phyloP scores from a whole-genome alignment of 768 basidiomycete species.

The Amanita exitialis region DNA sequence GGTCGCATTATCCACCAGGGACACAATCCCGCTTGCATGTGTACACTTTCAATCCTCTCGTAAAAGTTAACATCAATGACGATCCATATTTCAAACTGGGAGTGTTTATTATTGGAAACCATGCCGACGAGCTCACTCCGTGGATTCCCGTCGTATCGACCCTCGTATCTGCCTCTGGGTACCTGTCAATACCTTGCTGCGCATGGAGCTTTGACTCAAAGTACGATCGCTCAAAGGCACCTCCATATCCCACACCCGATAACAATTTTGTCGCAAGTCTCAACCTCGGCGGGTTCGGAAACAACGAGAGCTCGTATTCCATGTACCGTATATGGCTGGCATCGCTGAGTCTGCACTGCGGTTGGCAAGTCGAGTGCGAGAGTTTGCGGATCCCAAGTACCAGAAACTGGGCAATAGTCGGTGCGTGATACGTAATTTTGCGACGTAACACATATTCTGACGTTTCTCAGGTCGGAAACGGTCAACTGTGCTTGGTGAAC shows the following conservation, averaged over 20 bases:
- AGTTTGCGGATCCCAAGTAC: slow-evolving; percentile 86
- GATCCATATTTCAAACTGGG: slow-evolving; percentile 26
- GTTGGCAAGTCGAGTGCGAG: slow-evolving; percentile 86
- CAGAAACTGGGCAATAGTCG: slow-evolving; percentile 85
- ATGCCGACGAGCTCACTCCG: slow-evolving; percentile 93
- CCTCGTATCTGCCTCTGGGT: slow-evolving; percentile 48
- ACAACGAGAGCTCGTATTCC: slow-evolving; percentile 61
- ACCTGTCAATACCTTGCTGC: slow-evolving; percentile 86
- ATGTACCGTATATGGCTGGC: slow-evolving; percentile 86
- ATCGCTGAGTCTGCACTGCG: slow-evolving; percentile 56
- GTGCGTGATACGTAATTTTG: too few species aligned
- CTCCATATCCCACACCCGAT: slow-evolving; percentile 13
- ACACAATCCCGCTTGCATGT: slow-evolving; percentile 59
- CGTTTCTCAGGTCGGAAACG: slow-evolving; percentile 13
- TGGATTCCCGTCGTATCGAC: slow-evolving; percentile 85
- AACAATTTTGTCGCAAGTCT: slow-evolving; percentile 24
- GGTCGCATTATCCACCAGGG: slow-evolving; percentile 59
- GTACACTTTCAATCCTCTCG: slow-evolving; percentile 56
- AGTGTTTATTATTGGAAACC: slow-evolving; percentile 85
- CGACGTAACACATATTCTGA: too few species aligned
- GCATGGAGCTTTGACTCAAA: slow-evolving; percentile 69
- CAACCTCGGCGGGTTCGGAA: slow-evolving; percentile 54
- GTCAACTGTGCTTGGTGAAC: slow-evolving; percentile 10
- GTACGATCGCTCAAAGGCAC: slow-evolving; percentile 41
- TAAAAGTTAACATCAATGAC: not conserved